Evolutionary conservation across 139 green algal genomes (phyloP).

Genomic region (Chlorella sp.): DNA sequence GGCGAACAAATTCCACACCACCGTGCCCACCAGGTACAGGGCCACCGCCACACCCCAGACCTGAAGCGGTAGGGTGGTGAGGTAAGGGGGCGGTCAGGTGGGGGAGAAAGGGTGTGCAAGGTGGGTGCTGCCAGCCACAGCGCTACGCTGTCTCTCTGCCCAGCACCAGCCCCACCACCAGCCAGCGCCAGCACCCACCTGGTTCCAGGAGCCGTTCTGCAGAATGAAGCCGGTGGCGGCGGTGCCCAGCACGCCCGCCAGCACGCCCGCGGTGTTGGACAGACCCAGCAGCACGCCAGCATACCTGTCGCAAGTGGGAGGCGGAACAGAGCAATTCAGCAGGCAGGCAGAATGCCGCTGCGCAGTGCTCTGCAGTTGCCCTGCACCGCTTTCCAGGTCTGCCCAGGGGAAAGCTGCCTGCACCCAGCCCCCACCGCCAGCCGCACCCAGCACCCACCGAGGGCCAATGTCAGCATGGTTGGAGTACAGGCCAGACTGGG

Average conservation of each 20-base stretch:
- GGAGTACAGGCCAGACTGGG: conserved; percentile 90
- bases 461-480: conserved; percentile 99
- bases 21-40: conserved; percentile 93
- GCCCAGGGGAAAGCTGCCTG: no score
- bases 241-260: conserved; percentile 95
- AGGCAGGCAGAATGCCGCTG: no score
- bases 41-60: conserved; percentile 92
- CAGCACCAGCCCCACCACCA: neutral
- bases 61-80: conserved; percentile 28
- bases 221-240: conserved; percentile 92
- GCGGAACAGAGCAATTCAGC: no score
- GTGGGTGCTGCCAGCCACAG: no score
- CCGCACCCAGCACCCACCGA: conserved; percentile 17
- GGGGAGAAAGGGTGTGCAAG: no score
- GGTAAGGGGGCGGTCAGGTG: neutral
- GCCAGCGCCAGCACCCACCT: neutral
- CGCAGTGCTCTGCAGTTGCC: no score
- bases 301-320: conserved; percentile 58
- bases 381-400: no score
- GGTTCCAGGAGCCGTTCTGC: conserved; percentile 68
- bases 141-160: no score
- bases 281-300: conserved; percentile 96
- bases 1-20: conserved; percentile 92
- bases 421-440: no score
- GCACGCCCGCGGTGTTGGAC: conserved; percentile 96